A percentile compares a stretch with the other conserved stretches of the same genome.
These are phyloP conservation scores for Astragalus glycyphyllos DNA, from an alignment of 306 rosid species.

Conservation along the genomic window DNA sequence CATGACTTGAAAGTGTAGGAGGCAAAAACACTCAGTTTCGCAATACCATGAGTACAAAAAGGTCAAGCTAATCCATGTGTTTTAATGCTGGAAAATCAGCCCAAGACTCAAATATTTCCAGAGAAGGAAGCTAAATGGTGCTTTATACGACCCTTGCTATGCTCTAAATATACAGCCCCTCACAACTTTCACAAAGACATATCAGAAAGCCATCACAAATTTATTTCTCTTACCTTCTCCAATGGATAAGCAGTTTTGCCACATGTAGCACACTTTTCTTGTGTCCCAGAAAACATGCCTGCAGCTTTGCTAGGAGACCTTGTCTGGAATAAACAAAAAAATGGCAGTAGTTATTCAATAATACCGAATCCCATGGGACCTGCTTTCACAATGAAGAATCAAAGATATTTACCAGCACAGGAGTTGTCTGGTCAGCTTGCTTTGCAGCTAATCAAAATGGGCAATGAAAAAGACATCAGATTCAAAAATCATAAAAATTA, in stretches of 20 bases:
- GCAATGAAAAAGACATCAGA: constrained; percentile 44
- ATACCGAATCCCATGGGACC: constrained; percentile 11
- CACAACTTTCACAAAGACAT: too few species aligned
- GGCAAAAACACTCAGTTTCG: too few species aligned
- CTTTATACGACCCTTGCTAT: too few species aligned
- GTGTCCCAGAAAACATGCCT: constrained; percentile 94
- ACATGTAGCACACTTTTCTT: constrained; percentile 93
- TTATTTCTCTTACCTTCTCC: constrained; percentile 71
- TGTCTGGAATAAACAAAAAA: constrained; percentile 65
- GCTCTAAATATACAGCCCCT: too few species aligned
- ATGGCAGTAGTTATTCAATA: constrained; percentile 42
- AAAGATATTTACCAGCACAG: constrained; percentile 72
- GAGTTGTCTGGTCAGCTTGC: constrained; percentile 75
- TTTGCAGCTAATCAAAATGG: constrained; percentile 80
- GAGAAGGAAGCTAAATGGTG: too few species aligned
- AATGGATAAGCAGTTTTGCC: constrained; percentile 93
- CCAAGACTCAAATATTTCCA: too few species aligned
- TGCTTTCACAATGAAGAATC: constrained; percentile 22
- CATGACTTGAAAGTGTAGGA: too few species aligned
- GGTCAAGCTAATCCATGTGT: too few species aligned
- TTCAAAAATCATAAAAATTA: constrained; percentile 28
- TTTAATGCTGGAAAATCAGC: too few species aligned
- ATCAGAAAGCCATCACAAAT: not conserved
- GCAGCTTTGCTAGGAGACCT: constrained; percentile 96
- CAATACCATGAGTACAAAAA: too few species aligned